Conservation (phyloP, 2,329 filamentous ascomycete genomes). For the Aureobasidium sp. region DNA sequence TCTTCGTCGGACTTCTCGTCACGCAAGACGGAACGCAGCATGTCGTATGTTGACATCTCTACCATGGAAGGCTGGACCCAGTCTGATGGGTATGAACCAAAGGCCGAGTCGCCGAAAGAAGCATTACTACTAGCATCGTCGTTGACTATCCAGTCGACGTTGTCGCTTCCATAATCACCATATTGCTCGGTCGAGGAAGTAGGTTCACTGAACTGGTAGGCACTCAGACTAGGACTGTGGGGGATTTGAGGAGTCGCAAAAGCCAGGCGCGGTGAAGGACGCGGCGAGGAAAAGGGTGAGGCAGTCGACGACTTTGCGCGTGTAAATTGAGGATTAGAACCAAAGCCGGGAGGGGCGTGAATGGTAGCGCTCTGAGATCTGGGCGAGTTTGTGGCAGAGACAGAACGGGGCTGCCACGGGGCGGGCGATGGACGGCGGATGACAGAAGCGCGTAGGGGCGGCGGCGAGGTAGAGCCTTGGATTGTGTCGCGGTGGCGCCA, state of each 20-base stretch:
- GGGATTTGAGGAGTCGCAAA: slow-evolving; percentile 86
- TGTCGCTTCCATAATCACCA: slow-evolving; percentile 85
- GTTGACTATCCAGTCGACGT: slow-evolving; percentile 90
- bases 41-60: slow-evolving; percentile 97
- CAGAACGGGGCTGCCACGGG: slow-evolving; percentile 73
- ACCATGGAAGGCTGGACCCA: slow-evolving; percentile 60
- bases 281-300: slow-evolving; percentile 89
- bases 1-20: slow-evolving; percentile 87
- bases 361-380: slow-evolving; percentile 67
- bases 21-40: slow-evolving; percentile 88
- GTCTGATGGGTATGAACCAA: slow-evolving; percentile 58
- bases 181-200: slow-evolving; percentile 77
- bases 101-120: slow-evolving; percentile 63
- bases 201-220: slow-evolving; percentile 87
- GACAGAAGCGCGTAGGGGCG: slow-evolving; percentile 78
- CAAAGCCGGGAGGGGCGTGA: slow-evolving; percentile 74
- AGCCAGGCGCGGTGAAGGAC: slow-evolving; percentile 83
- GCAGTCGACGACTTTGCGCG: slow-evolving; percentile 68
- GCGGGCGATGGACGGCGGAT: slow-evolving; percentile 87
- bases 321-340: slow-evolving; percentile 60
- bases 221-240: slow-evolving; percentile 86
- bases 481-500: slow-evolving; percentile 69
- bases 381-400: slow-evolving; percentile 75
- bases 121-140: slow-evolving; percentile 74
- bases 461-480: slow-evolving; percentile 60